Base-by-base conservation (phyloP, 225 moss, liverwort and hornwort genomes). In the Pseudisothecium myosuroides region DNA sequence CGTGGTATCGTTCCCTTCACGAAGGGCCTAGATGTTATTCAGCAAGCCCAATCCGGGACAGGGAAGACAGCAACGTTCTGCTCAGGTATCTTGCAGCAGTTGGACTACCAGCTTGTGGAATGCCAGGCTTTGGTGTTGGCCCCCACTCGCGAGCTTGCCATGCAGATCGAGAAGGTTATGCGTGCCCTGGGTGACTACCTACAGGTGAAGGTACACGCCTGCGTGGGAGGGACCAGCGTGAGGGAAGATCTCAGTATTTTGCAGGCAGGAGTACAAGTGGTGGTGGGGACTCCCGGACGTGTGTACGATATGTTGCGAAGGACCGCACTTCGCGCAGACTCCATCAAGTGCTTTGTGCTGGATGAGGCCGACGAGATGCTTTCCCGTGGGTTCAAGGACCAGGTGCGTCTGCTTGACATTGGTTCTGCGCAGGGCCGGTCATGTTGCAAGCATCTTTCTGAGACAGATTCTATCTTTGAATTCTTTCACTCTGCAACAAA, bases 281-380 rank as follows among this genome's bases (percentile, higher is more conserved):
- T 96, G 49, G 95, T 96, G 47, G 96, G 96, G 41, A 95, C 96
- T 36, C 96, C 96, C 19, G 96, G 95, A 60, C 95, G 96, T 85
- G 96, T 96, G 59, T 95, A 95, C 74, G 96, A 95, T 61, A 94
- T 96, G 95, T 86, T 96, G 88, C 93, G 92, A 65, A 93, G 96
- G 66, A 87, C 85, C 41, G 91, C 95, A 54, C 89, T 96, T 54
- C 93, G 94, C 27, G 93, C 96, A 5, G 94, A 96, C 64, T 86
- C 93, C 52, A 96, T 96, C 93, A 96, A 95, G 92, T 96, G 94
- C 90, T 95, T 96, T 37, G 95, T 96, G 80, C 88, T 96, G 76
- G 96, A 96, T 32, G 96, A 96, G 84, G 95, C 95, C 36, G 95
- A 96, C 83, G 96, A 96, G 83, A 96, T 96, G 96, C 92, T 96